phyloP scores from a whole-genome alignment of 306 rosid species.

The Urtica urens region DNA sequence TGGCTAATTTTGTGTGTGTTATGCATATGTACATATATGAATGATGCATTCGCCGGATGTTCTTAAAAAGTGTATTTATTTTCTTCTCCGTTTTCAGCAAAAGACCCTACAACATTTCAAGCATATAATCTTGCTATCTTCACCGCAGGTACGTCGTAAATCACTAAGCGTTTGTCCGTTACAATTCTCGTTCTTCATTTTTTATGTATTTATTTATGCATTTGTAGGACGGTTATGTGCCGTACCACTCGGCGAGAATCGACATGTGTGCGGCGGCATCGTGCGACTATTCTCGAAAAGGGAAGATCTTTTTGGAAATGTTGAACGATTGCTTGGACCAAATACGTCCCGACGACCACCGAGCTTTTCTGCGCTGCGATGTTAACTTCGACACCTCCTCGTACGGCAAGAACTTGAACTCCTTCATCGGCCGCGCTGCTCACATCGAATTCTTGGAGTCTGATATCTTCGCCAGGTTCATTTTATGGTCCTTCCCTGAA shows the following conservation, averaged over 20 bases:
- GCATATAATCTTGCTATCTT: slow-evolving; percentile 73
- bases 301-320: slow-evolving; percentile 67
- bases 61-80: too few species aligned
- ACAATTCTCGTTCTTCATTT: neutral
- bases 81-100: slow-evolving; percentile 44
- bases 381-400: slow-evolving; percentile 69
- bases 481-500: slow-evolving; percentile 91
- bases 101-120: slow-evolving; percentile 71
- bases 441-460: slow-evolving; percentile 87
- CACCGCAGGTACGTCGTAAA: slow-evolving; percentile 68
- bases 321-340: slow-evolving; percentile 77
- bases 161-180: neutral
- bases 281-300: slow-evolving; percentile 56
- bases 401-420: slow-evolving; percentile 79
- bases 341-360: slow-evolving; percentile 46
- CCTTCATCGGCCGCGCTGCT: slow-evolving; percentile 80
- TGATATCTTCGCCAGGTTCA: slow-evolving; percentile 61
- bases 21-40: too few species aligned
- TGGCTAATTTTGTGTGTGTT: too few species aligned
- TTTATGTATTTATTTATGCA: neutral
- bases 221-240: slow-evolving; percentile 84
- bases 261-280: slow-evolving; percentile 84
- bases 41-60: too few species aligned
- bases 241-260: slow-evolving; percentile 91
- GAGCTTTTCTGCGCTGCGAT: slow-evolving; percentile 86